Evolutionary conservation across 2,329 filamentous ascomycete species (phyloP).

Genomic region (Aspergillus uvarum): DNA sequence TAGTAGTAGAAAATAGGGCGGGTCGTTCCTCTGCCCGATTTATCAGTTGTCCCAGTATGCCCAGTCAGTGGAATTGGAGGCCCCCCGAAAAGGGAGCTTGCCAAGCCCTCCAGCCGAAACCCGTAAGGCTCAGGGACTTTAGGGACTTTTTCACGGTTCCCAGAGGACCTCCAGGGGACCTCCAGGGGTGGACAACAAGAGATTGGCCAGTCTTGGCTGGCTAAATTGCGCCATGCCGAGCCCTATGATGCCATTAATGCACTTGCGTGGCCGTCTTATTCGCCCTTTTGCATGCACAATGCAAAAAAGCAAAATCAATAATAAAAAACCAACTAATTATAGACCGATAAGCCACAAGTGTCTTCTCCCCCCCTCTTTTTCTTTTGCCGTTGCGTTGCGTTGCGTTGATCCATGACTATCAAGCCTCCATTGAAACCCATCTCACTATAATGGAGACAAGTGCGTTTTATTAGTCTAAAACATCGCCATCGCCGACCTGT

Average conservation of each 20-base stretch:
- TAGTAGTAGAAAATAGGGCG: no score
- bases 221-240: slow-evolving; percentile 1
- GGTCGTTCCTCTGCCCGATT: no score
- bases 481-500: neutral
- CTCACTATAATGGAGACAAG: neutral
- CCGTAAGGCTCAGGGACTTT: neutral
- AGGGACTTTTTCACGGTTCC: neutral
- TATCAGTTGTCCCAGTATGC: no score
- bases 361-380: neutral
- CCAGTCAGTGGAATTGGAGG: no score
- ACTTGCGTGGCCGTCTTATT: neutral
- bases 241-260: slow-evolving; percentile 3
- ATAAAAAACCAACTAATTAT: neutral
- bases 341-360: neutral
- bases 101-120: neutral
- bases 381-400: neutral
- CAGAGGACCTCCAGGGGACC: no score
- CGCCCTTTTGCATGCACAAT: no score
- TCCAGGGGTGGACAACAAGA: neutral
- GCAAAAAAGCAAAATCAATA: no score
- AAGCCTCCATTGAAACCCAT: neutral
- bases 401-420: neutral
- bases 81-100: neutral
- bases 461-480: neutral
- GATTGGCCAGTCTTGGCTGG: neutral